Conservation (phyloP, 2,329 filamentous ascomycete species). For the Diaporthe sp. region DNA sequence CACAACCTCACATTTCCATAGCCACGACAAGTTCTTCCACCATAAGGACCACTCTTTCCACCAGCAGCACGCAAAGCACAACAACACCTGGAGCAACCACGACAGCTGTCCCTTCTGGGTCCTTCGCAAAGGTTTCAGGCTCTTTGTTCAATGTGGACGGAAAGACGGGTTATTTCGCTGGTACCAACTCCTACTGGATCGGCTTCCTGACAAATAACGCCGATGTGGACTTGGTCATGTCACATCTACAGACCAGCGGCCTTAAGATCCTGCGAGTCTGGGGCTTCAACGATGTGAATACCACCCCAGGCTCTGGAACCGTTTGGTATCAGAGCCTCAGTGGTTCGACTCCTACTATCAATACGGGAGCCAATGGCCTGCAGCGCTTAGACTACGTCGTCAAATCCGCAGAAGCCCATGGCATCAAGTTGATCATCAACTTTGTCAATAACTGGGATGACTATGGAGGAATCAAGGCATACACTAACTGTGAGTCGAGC, state of each 20-base stretch:
- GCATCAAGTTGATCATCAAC: constrained; percentile 74
- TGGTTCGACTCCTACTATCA: constrained; percentile 67
- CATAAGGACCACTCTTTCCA: neutral
- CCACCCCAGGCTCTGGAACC: constrained; percentile 50
- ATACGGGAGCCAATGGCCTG: constrained; percentile 73
- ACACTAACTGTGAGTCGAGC: constrained; percentile 53
- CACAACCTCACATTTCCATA: neutral
- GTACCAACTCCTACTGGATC: constrained; percentile 70
- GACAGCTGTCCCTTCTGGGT: neutral
- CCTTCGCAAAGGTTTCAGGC: neutral
- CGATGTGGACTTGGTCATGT: constrained; percentile 24
- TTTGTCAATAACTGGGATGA: constrained; percentile 80
- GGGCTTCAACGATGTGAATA: constrained; percentile 73
- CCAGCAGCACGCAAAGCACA: neutral
- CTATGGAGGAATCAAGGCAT: constrained; percentile 74
- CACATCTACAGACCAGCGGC: constrained; percentile 48
- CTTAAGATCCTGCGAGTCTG: constrained; percentile 72
- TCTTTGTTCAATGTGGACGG: constrained; percentile 57
- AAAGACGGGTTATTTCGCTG: constrained; percentile 62
- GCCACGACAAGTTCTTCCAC: neutral
- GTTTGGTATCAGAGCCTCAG: constrained; percentile 70
- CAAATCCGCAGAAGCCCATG: constrained; percentile 67
- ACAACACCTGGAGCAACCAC: constrained; percentile 3
- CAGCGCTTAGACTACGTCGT: constrained; percentile 76
- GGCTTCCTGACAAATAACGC: constrained; percentile 52